A percentile compares a stretch with the other conserved stretches of the same genome.
Conservation (phyloP, 305 asterid species). For the Euphrasia arctica region DNA sequence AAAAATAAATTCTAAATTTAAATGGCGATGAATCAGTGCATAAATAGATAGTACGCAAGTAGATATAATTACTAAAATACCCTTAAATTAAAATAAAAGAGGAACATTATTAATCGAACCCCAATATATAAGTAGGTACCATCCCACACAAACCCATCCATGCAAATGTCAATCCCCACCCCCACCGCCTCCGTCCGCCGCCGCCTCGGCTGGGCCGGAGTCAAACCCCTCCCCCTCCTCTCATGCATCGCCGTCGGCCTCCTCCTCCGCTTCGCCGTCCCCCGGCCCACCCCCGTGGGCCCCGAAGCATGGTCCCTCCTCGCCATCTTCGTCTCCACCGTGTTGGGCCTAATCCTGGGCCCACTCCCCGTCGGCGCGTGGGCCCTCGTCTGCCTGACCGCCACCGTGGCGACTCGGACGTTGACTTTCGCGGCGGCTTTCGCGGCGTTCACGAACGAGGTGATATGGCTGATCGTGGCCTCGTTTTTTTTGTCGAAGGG, state of each 20-base stretch:
- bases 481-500: conserved; percentile 82
- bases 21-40: too few species aligned
- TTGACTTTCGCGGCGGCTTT: conserved; percentile 68
- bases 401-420: conserved; percentile 55
- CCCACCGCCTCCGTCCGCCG: conserved; percentile 24
- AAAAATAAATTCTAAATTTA: too few species aligned
- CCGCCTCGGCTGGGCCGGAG: conserved; percentile 54
- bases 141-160: not conserved
- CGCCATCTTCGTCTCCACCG: conserved; percentile 68
- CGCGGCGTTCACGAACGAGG: conserved; percentile 74
- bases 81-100: too few species aligned
- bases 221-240: conserved; percentile 47
- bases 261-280: conserved; percentile 66
- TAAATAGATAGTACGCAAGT: too few species aligned
- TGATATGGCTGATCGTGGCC: conserved; percentile 72
- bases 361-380: conserved; percentile 88
- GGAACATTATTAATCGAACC: too few species aligned
- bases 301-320: conserved; percentile 81
- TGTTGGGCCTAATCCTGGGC: conserved; percentile 62
- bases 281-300: conserved; percentile 51
- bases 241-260: conserved; percentile 54
- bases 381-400: conserved; percentile 62
- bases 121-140: not conserved
- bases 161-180: conserved; percentile 10
- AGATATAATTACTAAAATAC: too few species aligned